Conservation (phyloP, 2,329 filamentous ascomycete genomes). For the Diaporthe sp. region DNA sequence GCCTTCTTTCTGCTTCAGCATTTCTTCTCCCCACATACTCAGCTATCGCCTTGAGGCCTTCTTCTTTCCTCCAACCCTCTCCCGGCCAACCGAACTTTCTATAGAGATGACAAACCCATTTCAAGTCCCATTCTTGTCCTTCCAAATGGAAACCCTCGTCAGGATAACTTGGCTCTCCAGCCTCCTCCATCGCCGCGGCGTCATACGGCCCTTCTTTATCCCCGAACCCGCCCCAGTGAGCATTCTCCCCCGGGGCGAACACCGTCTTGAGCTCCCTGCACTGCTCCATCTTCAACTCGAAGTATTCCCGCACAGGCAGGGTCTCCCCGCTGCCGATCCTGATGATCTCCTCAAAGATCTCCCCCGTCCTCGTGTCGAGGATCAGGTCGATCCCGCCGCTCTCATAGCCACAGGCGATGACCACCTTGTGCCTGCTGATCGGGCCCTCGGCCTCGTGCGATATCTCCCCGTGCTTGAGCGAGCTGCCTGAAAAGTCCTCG, state of each 20-base stretch:
- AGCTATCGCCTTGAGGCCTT: background rate
- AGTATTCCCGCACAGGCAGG: background rate
- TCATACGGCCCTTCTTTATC: background rate
- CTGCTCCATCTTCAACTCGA: background rate
- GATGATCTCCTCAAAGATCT: background rate
- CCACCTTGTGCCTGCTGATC: background rate
- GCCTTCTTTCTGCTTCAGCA: background rate
- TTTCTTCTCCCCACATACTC: background rate
- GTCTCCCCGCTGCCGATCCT: fast-evolving
- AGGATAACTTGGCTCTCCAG: background rate
- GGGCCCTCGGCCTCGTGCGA: background rate
- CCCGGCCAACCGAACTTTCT: background rate
- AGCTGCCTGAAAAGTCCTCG: background rate
- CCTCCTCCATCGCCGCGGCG: background rate
- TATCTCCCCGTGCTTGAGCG: background rate
- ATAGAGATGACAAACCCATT: background rate
- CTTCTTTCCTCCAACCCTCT: background rate
- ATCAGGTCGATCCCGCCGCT: background rate
- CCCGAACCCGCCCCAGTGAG: background rate
- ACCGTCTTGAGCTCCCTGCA: background rate
- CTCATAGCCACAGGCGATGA: background rate
- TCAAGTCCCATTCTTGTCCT: background rate
- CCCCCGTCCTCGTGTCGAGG: background rate
- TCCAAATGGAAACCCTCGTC: background rate
- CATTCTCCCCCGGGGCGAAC: background rate